phyloP scores from a whole-genome alignment of 495 filamentous ascomycete genomes.

The Alectoria sarmentosa region DNA sequence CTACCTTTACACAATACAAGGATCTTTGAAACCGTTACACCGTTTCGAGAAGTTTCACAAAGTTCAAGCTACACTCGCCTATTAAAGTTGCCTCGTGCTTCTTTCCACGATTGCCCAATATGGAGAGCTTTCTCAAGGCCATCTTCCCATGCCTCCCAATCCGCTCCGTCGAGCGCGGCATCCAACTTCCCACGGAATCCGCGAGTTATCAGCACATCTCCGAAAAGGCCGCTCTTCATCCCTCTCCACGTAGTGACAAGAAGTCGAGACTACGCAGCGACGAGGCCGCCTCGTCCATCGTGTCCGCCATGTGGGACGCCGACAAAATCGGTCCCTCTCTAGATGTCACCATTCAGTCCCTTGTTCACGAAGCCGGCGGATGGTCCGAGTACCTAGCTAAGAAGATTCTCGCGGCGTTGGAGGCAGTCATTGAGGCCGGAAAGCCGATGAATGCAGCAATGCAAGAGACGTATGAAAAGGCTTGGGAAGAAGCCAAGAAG shows the following conservation, averaged over 20 bases:
- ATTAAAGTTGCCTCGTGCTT: too few relatives aligned
- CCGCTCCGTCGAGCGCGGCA: neutral
- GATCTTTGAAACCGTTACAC: too few relatives aligned
- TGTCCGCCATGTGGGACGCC: slow-evolving; percentile 8
- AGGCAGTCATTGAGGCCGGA: slow-evolving; percentile 30
- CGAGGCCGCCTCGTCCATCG: slow-evolving; percentile 16
- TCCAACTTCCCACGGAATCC: neutral
- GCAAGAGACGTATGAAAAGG: slow-evolving; percentile 31
- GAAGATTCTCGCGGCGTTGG: slow-evolving; percentile 32
- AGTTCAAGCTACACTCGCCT: too few relatives aligned
- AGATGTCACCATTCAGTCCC: slow-evolving; percentile 6
- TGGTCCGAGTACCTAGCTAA: slow-evolving; percentile 38
- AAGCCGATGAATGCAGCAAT: slow-evolving; percentile 31
- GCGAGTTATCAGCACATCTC: neutral
- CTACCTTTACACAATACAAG: too few relatives aligned
- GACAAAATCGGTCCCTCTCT: slow-evolving; percentile 1
- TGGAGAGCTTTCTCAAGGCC: slow-evolving; percentile 5
- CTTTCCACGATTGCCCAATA: neutral
- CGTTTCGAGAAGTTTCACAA: too few relatives aligned
- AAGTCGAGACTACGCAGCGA: neutral
- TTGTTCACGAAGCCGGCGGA: slow-evolving; percentile 25
- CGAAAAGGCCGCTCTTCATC: slow-evolving; percentile 7
- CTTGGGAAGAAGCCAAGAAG: slow-evolving; percentile 26
- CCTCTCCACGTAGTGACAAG: neutral
- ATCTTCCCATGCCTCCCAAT: slow-evolving; percentile 17